Evolutionary conservation across 1,284 basidiomycete genomes (phyloP).

Genomic region (Cutaneotrichosporon daszewskae): DNA sequence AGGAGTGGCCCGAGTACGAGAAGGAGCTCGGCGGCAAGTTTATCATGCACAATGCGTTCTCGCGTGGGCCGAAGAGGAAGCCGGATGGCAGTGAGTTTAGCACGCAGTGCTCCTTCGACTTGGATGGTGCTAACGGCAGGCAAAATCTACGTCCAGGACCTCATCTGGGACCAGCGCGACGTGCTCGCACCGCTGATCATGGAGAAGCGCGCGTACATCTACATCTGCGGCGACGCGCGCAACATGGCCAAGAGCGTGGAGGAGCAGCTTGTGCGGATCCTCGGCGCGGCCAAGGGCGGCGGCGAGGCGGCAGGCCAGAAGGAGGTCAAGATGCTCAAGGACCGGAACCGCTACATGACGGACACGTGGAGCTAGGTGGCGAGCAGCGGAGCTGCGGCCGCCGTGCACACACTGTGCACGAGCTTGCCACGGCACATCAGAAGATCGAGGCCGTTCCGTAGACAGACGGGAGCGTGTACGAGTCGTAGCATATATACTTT

Average conservation of each 20-base stretch:
- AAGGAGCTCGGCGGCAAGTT: constrained; percentile 88
- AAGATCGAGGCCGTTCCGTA: too few relatives aligned
- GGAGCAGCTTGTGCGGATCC: constrained; percentile 71
- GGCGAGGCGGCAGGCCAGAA: constrained; percentile 78
- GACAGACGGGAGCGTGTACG: too few relatives aligned
- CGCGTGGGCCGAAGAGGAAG: constrained; percentile 70
- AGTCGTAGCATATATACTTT: too few relatives aligned
- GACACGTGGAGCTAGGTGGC: constrained; percentile 42
- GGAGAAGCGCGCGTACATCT: constrained; percentile 88
- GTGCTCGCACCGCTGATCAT: constrained; percentile 81
- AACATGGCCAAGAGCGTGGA: constrained; percentile 94
- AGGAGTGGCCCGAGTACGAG: constrained; percentile 87
- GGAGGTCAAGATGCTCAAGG: constrained; percentile 89
- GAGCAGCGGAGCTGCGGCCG: too few relatives aligned
- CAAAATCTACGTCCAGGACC: constrained; percentile 97
- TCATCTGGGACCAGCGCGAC: constrained; percentile 78
- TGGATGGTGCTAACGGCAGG: too few relatives aligned
- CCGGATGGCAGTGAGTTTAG: too few relatives aligned
- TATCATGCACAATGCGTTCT: constrained; percentile 79
- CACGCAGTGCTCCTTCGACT: too few relatives aligned
- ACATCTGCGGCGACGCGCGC: constrained; percentile 95
- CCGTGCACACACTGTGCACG: too few relatives aligned
- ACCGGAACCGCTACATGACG: constrained; percentile 54
- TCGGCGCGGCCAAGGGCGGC: constrained; percentile 91
- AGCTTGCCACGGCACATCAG: too few relatives aligned